Conservation (phyloP, 2,329 filamentous ascomycete species). For the Fusarium sp. region DNA sequence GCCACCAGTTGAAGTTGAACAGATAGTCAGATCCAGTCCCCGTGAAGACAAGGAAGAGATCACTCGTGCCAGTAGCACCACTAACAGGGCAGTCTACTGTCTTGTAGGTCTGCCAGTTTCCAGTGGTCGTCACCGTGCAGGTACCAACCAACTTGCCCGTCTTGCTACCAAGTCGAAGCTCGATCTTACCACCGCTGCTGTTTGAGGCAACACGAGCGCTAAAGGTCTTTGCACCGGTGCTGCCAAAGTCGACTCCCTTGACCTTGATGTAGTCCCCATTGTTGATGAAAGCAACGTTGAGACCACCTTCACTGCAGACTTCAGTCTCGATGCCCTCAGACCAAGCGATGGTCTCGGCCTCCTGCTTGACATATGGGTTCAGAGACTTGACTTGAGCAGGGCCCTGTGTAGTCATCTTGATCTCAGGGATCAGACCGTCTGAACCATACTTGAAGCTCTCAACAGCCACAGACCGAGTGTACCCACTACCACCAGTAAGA, state of each 20-base stretch:
- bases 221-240: not conserved
- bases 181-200: not conserved
- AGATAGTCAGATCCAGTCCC: not conserved
- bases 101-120: constrained; percentile 2
- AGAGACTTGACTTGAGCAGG: not conserved
- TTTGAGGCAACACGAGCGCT: not conserved
- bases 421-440: not conserved
- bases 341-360: constrained; percentile 12
- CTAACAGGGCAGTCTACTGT: not conserved
- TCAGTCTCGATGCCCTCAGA: constrained; percentile 9
- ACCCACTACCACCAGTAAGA: not conserved
- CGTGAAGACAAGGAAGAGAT: constrained; percentile 3
- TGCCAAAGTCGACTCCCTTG: constrained; percentile 1
- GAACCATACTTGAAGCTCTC: constrained; percentile 12
- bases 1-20: constrained; percentile 22
- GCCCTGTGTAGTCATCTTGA: not conserved
- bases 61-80: not conserved
- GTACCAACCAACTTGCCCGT: constrained; percentile 4
- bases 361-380: not conserved
- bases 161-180: not conserved
- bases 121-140: constrained; percentile 4
- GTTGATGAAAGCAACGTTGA: not conserved
- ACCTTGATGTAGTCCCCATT: constrained; percentile 18
- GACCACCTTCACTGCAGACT: constrained; percentile 3
- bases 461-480: not conserved